phyloP scores from a whole-genome alignment of 1,284 basidiomycete genomes.

The Ustilago cynodontis region DNA sequence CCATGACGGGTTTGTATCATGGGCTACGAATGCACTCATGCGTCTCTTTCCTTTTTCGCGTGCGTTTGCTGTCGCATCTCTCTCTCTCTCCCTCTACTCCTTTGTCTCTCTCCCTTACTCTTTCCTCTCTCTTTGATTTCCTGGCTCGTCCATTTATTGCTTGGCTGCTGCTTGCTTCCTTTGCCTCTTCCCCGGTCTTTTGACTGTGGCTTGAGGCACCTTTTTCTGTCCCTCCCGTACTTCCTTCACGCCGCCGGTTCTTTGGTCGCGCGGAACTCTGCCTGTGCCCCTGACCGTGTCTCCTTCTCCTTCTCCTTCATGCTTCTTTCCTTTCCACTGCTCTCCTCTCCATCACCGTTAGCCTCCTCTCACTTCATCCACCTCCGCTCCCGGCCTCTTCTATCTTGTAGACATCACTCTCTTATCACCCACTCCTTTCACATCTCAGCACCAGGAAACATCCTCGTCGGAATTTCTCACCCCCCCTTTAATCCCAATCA shows the following conservation, averaged over 20 bases:
- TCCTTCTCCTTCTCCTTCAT: not conserved
- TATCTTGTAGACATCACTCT: not conserved
- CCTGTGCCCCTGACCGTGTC: slow-evolving; percentile 8
- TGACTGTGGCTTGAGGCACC: not conserved
- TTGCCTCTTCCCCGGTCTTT: not conserved
- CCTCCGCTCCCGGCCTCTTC: not conserved
- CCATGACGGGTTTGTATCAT: too few species aligned
- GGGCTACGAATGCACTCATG: too few species aligned
- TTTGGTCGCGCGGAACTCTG: not conserved
- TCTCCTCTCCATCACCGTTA: not conserved
- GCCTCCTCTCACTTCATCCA: not conserved
- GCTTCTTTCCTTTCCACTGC: too few species aligned
- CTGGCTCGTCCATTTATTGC: not conserved
- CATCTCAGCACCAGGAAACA: not conserved
- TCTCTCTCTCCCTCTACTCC: too few species aligned
- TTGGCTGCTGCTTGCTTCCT: not conserved
- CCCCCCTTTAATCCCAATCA: not conserved
- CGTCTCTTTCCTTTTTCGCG: too few species aligned
- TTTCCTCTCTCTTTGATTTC: not conserved
- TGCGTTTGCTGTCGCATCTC: too few species aligned
- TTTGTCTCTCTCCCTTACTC: not conserved
- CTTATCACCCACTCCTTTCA: not conserved
- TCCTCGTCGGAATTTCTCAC: not conserved
- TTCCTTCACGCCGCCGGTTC: slow-evolving; percentile 9
- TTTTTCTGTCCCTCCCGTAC: not conserved